phyloP scores from a whole-genome alignment of 352 stramenopile genomes.

The Phytophthora podocarpi region DNA sequence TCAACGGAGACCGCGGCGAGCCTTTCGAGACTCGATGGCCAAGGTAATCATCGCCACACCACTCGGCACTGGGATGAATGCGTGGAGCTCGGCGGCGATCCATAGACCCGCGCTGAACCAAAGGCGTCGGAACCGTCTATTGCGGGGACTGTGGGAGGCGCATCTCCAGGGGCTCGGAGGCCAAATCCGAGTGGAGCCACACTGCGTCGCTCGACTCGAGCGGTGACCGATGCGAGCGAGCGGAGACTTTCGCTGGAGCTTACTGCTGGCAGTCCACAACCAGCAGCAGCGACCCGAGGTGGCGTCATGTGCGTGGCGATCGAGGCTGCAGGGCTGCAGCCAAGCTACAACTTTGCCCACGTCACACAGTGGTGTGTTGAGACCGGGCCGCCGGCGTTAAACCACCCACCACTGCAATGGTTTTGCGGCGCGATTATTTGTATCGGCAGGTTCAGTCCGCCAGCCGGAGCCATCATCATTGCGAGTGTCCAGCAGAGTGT shows the following conservation, averaged over 20 bases:
- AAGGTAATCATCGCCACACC: too few relatives aligned
- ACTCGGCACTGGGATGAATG: too few relatives aligned
- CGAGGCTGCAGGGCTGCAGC: background rate
- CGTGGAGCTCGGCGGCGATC: too few relatives aligned
- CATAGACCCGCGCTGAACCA: background rate
- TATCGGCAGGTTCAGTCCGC: constrained; percentile 1
- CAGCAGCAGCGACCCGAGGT: background rate
- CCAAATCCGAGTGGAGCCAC: constrained; percentile 28
- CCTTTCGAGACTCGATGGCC: too few relatives aligned
- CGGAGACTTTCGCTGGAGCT: constrained; percentile 8
- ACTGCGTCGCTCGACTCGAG: background rate
- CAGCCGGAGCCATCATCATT: constrained; percentile 23
- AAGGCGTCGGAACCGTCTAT: constrained; percentile 24
- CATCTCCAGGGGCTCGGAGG: constrained; percentile 11
- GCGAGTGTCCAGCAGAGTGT: constrained; percentile 14
- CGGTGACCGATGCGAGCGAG: too few relatives aligned
- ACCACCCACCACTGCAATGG: constrained; percentile 6
- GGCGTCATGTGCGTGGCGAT: too few relatives aligned
- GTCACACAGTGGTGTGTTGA: constrained; percentile 11
- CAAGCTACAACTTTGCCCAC: background rate
- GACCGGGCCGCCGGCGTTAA: constrained; percentile 11
- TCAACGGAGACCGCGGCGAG: too few relatives aligned
- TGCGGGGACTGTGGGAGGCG: constrained; percentile 28
- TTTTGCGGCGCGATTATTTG: background rate
- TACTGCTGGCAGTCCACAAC: too few relatives aligned